Evolutionary conservation across 2,329 filamentous ascomycete species (phyloP).

Genomic region (Fusarium falciforme): DNA sequence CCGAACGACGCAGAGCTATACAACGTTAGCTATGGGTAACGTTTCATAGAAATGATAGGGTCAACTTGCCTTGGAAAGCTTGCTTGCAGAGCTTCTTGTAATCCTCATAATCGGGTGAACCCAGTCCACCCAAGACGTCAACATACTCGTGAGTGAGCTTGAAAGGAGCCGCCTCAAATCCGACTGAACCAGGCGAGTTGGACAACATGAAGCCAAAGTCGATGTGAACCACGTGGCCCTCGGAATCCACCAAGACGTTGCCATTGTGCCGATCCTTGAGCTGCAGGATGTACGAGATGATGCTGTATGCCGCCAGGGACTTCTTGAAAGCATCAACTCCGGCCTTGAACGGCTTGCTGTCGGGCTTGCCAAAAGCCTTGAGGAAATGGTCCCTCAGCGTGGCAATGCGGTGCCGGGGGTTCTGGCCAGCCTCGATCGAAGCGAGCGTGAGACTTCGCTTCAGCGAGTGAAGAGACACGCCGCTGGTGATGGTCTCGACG

Average conservation of each 20-base stretch:
- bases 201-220: constrained; percentile 93
- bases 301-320: constrained; percentile 86
- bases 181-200: constrained; percentile 85
- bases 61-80: constrained; percentile 78
- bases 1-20: constrained; percentile 77
- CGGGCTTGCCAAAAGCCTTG: constrained; percentile 79
- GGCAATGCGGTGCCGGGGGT: constrained; percentile 80
- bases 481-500: constrained; percentile 89
- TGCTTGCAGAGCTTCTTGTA: constrained; percentile 86
- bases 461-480: constrained; percentile 86
- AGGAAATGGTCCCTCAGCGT: constrained; percentile 85
- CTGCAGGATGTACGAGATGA: constrained; percentile 85
- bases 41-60: neutral
- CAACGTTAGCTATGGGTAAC: constrained; percentile 9
- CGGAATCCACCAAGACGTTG: constrained; percentile 86
- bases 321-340: constrained; percentile 84
- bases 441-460: constrained; percentile 85
- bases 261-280: constrained; percentile 89
- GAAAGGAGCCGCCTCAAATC: constrained; percentile 88
- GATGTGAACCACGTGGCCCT: constrained; percentile 88
- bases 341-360: constrained; percentile 75
- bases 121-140: constrained; percentile 81
- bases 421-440: constrained; percentile 77
- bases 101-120: constrained; percentile 75
- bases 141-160: constrained; percentile 89